Base-by-base conservation (phyloP, 2,329 filamentous ascomycete genomes). In the Keithomyces neogunnii region DNA sequence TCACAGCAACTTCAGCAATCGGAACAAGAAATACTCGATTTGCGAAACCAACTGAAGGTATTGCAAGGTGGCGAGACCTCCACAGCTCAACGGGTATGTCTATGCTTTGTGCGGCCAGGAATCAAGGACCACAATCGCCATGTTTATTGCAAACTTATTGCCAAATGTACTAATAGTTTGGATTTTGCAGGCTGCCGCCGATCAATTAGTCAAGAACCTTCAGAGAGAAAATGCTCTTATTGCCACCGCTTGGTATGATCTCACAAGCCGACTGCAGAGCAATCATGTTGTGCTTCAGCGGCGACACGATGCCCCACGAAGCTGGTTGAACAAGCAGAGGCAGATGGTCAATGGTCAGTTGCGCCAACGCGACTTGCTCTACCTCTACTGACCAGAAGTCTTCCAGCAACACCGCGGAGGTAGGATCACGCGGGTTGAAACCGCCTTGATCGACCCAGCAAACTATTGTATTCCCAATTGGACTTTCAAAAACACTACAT, bases 241-340 rank as follows among this genome's bases (percentile, higher is more conserved):
- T 60, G 76, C 85, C 30, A 86, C 84, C n/a, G 89, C 89, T 2
- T 95, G 88, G 88, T 91, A 91, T 69, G 88, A 92, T 66, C 78
- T 93, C 61, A 84, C 85, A 30, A 84, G 78, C 63, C 77, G 89
- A 48, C 69, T 95, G 59, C 88, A 93, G 69, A 90, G 86, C 71
- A 92, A 91, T 65, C 87, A 88, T 55, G 85, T 92, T 42, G 82
- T 88, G 50, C 70, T 95, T 55, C 86, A 90, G 63, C 75, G 89
- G 57, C 78, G 86, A 59, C 81, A 82, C 59, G 87, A 92, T 60
- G 79, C 80, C 59, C 86, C 88, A 11, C 85, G 82, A 69, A 91
- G 87, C 69, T 95, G 88, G 87, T 71, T 95, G 60, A 88, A 88
- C 62, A 90, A 88, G 73, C 88, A 93, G 75, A 80, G 88, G 64